Percentiles rank a stretch among this genome's conserved stretches.
Conservation (phyloP, 1,139 yeast genomes). For the Hyphopichia pseudoburtonii region DNA sequence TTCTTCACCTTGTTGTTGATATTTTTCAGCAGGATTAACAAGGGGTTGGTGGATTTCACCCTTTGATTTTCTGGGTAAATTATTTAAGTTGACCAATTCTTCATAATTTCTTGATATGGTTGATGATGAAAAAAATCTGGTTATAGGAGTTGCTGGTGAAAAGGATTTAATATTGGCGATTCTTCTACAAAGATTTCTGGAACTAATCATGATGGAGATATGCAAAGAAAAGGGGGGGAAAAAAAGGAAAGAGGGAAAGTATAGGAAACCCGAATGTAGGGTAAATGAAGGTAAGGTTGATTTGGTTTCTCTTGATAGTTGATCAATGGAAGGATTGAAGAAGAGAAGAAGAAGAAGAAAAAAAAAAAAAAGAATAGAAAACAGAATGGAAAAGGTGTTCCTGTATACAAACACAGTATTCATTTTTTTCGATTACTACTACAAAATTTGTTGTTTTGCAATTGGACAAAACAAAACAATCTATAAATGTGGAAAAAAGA, state of each 20-base stretch:
- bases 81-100: conserved; percentile 37
- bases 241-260: not conserved
- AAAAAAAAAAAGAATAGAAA: not conserved
- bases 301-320: not conserved
- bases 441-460: conserved; percentile 3
- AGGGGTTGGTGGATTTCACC: conserved; percentile 51
- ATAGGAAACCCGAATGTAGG: not conserved
- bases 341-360: not conserved
- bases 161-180: not conserved
- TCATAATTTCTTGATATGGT: conserved; percentile 18
- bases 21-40: conserved; percentile 77
- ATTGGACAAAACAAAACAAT: conserved; percentile 3
- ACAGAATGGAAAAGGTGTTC: too few relatives aligned
- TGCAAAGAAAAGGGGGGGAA: too few relatives aligned
- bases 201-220: conserved; percentile 2
- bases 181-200: conserved; percentile 2
- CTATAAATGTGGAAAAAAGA: too few relatives aligned
- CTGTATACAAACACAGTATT: not conserved
- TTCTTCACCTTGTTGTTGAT: conserved; percentile 66
- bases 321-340: not conserved
- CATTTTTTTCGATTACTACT: not conserved
- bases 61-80: conserved; percentile 42
- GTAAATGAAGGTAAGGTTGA: not conserved
- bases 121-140: conserved; percentile 12
- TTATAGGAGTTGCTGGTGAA: not conserved